Percentiles rank a stretch among this genome's conserved stretches.
These are phyloP conservation scores for Auxenochlorella pyrenoidosa DNA, from an alignment of 139 green algal genomes.

Conservation along the genomic window DNA sequence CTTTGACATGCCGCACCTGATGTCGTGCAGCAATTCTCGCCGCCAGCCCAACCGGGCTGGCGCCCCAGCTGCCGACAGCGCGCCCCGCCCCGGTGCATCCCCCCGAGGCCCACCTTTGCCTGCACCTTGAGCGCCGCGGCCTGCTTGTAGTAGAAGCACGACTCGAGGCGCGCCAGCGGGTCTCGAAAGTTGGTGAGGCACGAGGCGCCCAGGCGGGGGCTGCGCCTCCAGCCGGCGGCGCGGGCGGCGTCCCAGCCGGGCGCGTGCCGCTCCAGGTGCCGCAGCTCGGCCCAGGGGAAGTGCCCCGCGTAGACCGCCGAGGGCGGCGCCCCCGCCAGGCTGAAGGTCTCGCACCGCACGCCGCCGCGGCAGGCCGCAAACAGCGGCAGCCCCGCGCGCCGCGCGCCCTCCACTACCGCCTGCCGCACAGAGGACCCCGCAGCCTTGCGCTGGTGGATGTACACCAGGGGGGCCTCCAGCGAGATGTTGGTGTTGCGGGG, in stretches of 20 bases:
- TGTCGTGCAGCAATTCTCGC: too few species aligned
- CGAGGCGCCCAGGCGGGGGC: neutral
- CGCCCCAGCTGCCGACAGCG: too few species aligned
- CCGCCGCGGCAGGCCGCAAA: neutral
- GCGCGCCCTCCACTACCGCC: neutral
- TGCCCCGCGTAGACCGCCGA: neutral
- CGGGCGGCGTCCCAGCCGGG: neutral
- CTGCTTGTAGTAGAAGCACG: neutral
- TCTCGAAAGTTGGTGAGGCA: conserved; percentile 3
- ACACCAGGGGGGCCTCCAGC: neutral
- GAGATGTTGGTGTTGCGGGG: neutral
- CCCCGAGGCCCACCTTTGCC: neutral
- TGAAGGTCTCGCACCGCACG: neutral
- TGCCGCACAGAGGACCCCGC: neutral
- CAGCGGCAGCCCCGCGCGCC: neutral
- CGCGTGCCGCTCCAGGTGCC: neutral
- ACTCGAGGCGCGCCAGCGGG: neutral
- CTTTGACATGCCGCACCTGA: too few species aligned
- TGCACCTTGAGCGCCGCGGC: neutral
- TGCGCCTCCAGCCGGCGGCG: neutral
- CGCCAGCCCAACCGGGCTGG: too few species aligned
- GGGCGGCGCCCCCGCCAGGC: neutral
- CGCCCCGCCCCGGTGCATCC: too few species aligned
- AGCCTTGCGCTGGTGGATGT: conserved; percentile 2
- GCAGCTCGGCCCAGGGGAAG: neutral